These are phyloP conservation scores for Trichophyton schoenleinii DNA, from an alignment of 2,329 filamentous ascomycete species.

Conservation along the genomic window DNA sequence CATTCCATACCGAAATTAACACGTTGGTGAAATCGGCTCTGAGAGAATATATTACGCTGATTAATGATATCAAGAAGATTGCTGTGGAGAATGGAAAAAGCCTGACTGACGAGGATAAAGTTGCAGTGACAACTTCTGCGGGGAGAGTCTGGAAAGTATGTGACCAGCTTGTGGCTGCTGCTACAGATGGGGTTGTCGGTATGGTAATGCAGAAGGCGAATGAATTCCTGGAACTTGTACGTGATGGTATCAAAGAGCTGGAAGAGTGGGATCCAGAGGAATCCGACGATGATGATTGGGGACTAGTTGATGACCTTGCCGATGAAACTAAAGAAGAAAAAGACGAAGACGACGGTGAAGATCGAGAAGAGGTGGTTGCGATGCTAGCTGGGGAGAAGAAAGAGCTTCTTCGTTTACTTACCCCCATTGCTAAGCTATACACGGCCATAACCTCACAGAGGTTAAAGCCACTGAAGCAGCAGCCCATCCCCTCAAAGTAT, in stretches of 20 bases:
- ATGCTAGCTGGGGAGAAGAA: slow-evolving; percentile 31
- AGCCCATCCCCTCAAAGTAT: slow-evolving; percentile 9
- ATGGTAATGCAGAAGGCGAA: slow-evolving; percentile 59
- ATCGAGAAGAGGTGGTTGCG: slow-evolving; percentile 19
- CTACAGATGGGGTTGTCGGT: slow-evolving; percentile 54
- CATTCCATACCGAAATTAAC: slow-evolving; percentile 52
- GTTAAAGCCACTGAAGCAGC: slow-evolving; percentile 24
- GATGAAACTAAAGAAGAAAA: slow-evolving; percentile 12
- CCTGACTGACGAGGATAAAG: slow-evolving; percentile 27
- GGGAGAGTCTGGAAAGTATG: slow-evolving; percentile 76
- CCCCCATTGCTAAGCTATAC: slow-evolving; percentile 32
- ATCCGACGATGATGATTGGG: slow-evolving; percentile 38
- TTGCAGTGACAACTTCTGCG: slow-evolving; percentile 52
- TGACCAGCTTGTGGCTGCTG: slow-evolving; percentile 55
- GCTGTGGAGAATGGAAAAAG: slow-evolving; percentile 26
- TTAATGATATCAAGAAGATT: slow-evolving; percentile 45
- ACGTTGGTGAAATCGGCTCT: slow-evolving; percentile 49
- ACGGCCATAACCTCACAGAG: slow-evolving; percentile 32
- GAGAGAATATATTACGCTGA: slow-evolving; percentile 48
- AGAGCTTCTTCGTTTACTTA: slow-evolving; percentile 30
- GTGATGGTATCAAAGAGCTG: slow-evolving; percentile 74
- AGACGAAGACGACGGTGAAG: slow-evolving; percentile 16
- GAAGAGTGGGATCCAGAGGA: slow-evolving; percentile 76
- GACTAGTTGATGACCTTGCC: slow-evolving; percentile 11
- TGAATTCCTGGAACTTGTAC: slow-evolving; percentile 59